Conservation (phyloP, 208 protist genomes). For the Trypanosoma caninum region DNA sequence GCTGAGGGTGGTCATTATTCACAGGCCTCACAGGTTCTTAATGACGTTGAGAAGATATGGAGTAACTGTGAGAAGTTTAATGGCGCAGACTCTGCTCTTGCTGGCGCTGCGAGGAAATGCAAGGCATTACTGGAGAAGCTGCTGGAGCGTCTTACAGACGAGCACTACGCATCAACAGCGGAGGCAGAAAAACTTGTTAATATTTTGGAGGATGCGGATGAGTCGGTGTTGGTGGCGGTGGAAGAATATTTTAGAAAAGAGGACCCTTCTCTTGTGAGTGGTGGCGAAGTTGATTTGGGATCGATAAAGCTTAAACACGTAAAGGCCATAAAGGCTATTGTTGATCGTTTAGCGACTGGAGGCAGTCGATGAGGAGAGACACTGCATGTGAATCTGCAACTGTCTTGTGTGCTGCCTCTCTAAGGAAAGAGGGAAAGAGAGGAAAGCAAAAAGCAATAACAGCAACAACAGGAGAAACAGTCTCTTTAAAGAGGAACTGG, state of each 20-base stretch:
- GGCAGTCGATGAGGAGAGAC: not conserved
- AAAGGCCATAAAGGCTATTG: conserved; percentile 43
- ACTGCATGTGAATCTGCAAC: no score
- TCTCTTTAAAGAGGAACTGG: no score
- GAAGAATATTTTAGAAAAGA: conserved; percentile 46
- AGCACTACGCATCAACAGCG: conserved; percentile 35
- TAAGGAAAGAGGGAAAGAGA: not conserved
- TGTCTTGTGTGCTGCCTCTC: no score
- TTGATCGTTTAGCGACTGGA: conserved; percentile 25
- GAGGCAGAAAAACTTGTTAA: conserved; percentile 52
- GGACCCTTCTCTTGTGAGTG: conserved; percentile 40
- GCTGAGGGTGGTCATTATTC: conserved; percentile 44
- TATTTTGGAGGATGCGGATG: conserved; percentile 31
- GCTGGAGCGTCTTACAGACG: conserved; percentile 35
- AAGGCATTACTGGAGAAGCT: conserved; percentile 35
- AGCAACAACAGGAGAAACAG: no score
- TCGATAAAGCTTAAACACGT: conserved; percentile 59
- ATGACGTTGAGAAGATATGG: conserved; percentile 75
- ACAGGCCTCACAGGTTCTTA: conserved; percentile 43
- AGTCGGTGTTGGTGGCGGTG: conserved; percentile 33
- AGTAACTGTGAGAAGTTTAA: conserved; percentile 71
- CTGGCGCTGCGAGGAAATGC: conserved; percentile 46
- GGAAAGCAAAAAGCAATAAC: no score
- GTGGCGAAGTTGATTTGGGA: conserved; percentile 43
- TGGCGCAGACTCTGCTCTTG: conserved; percentile 44